Evolutionary conservation across 805 yeast species (phyloP).

Genomic region (Blastobotrys chiropterorum): DNA sequence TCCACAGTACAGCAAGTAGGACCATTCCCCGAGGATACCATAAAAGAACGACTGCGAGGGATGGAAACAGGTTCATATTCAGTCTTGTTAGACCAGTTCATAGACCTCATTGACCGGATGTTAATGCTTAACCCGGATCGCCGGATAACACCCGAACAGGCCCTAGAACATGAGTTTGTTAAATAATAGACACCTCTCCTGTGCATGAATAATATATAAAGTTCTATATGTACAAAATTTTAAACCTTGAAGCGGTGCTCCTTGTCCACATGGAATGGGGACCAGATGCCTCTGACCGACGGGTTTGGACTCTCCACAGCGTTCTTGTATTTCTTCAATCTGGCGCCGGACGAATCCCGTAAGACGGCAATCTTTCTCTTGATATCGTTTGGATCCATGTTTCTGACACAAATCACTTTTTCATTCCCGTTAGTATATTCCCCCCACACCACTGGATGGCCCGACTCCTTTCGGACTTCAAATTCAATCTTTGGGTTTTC

Average conservation of each 20-base stretch:
- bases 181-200: constrained; percentile 6
- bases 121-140: constrained; percentile 47
- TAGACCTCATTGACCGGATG: constrained; percentile 28
- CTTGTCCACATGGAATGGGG: constrained; percentile 77
- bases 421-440: constrained; percentile 43
- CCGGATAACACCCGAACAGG: constrained; percentile 62
- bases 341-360: constrained; percentile 62
- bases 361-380: constrained; percentile 57
- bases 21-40: neutral
- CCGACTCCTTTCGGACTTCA: constrained; percentile 60
- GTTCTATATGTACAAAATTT: constrained; percentile 7
- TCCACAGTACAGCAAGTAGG: constrained; percentile 1
- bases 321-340: constrained; percentile 55
- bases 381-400: constrained; percentile 56
- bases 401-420: constrained; percentile 71
- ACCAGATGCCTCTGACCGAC: constrained; percentile 95
- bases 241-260: constrained; percentile 43
- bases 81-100: constrained; percentile 18
- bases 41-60: constrained; percentile 8
- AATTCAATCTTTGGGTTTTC: constrained; percentile 64
- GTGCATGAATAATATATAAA: constrained; percentile 17
- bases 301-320: constrained; percentile 76
- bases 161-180: constrained; percentile 53
- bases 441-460: constrained; percentile 75
- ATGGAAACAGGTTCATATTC: constrained; percentile 10